Evolutionary conservation across 2,329 filamentous ascomycete species (phyloP), one percentile per base, ranked within the genome.

Genomic region (Sarocladium strictum): DNA sequence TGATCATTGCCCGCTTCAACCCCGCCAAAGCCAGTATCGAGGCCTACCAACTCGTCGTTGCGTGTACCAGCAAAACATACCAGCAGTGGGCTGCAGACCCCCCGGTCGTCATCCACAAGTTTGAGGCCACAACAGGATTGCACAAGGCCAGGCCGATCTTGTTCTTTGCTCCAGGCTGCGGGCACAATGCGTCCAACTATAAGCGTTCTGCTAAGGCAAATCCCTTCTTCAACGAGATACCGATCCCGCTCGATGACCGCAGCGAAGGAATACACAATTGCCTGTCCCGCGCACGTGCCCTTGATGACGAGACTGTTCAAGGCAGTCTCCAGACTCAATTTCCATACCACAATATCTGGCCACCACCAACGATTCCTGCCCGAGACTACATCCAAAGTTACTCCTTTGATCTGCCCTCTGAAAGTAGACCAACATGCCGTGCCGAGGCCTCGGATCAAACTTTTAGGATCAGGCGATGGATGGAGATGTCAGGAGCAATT

Each of bases 1-100:
- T 96, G 40, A 77, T 96, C 24, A 64, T 96, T 37, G 78, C 80
- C n/a, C 84, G 88, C 12, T 97, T 91, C 64, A 84, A 96, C 65
- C 80, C 84, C 45, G 72, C 80, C 3, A 77, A 82, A 41, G 87
- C 86, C 15, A 85, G 84, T 61, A 96, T 97, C 55, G 89, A 94
- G 69, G 90, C 83, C 2, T 90, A 92, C 65, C 81, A 86, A 15
- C 72, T 97, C 15, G 73, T 92, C 3, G 89, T 88, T 1, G 79
- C 84, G 53, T 78, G 84, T 53, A 73, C 72, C 1, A 67, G 71
- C 23, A 77, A 80, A 6, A 73, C 73, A 2, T 78, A 84, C 53
- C 74, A 84, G 57, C 69, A 77, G 3, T 95, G 89, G 89, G 71
- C 80, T 49, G 78, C 77, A 56, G 79, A 92, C 56, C 71, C 72